These are phyloP conservation scores for Acorus calamus DNA, from an alignment of 106 monocot species.

Conservation along the genomic window DNA sequence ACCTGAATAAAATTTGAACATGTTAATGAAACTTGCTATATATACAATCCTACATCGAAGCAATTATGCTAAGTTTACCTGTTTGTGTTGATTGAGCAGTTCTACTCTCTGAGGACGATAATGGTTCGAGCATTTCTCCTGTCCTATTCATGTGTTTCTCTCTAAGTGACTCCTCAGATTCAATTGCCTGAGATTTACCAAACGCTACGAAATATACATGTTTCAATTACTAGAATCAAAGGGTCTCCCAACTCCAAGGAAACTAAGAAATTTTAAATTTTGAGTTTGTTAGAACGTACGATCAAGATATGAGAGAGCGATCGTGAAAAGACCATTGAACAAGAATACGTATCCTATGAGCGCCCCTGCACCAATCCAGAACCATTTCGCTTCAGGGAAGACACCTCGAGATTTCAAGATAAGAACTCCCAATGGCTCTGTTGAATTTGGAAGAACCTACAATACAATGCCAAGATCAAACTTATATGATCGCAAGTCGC, in stretches of 20 bases:
- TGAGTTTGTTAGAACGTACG: slow-evolving; percentile 15
- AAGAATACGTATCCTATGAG: slow-evolving; percentile 27
- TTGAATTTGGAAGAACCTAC: slow-evolving; percentile 9
- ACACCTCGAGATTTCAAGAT: slow-evolving; percentile 12
- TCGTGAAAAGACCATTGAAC: slow-evolving; percentile 34
- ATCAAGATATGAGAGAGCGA: slow-evolving; percentile 25
- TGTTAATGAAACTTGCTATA: no score
- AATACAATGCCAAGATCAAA: background rate
- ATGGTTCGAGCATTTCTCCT: slow-evolving; percentile 1
- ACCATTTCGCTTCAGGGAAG: slow-evolving; percentile 38
- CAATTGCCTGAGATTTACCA: slow-evolving; percentile 7
- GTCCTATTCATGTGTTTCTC: slow-evolving; percentile 21
- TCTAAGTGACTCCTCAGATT: slow-evolving; percentile 26
- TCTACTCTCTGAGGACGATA: no score
- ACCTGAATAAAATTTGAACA: no score
- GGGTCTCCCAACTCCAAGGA: no score
- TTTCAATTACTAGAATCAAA: no score
- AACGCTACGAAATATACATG: slow-evolving; percentile 1
- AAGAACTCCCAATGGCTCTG: slow-evolving; percentile 20
- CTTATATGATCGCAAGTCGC: background rate
- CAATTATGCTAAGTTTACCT: no score
- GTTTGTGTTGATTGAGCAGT: no score
- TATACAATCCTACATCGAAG: no score
- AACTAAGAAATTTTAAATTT: background rate
- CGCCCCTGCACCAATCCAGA: slow-evolving; percentile 42